Evolutionary conservation across 176 grass and related monocot genomes (phyloP), one percentile per base, ranked within the genome.

Genomic region (Musa schizocarpa): DNA sequence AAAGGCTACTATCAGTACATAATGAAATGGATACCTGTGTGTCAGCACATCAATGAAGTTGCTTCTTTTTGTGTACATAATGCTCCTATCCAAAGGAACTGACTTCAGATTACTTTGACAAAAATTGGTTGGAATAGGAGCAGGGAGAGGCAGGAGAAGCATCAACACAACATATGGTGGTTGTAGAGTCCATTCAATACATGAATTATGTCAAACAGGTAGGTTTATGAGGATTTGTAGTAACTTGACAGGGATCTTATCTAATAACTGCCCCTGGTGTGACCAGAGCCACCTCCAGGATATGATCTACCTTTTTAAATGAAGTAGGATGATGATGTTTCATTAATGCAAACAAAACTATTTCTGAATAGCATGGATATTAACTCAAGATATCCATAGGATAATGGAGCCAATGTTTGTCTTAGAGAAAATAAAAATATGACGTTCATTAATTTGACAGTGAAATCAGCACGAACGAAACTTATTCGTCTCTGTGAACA

Each of bases 321-420:
- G 13, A 61, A 43, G 34, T 43, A 43, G 34, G 34, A 43, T 43
- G 34, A 43, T 43, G 34, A 43, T 43, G 34, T 43, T 43, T 4
- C 34, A 43, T 43, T 43, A 43, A 0, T 43, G 34, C 34, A 43
- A 43, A 43, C 34, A 43, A 43, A 43, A 43, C 34, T 43, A 51
- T 14, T 11, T 51, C 1, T 17, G 23, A 22, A 24, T 26, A 14
- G 12, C 11, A 13, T 24, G 23, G 12, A 26, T 13, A 10, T 63
- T 2, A 25, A 20, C 9, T 10, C 10, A 29, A 12, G 23, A 27
- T 13, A 29, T 26, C 10, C 19, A 9, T 69, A 19, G 14, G 66
- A 69, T 50, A 69, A 49, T 51, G 68, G 68, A 51, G 68, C 3
- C 68, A 50, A 70, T 70, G 68, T 70, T 70, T 69, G 7, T 69